These are phyloP conservation scores for Fusarium tjaetaba DNA, from an alignment of 2,329 filamentous ascomycete genomes.

Conservation along the genomic window DNA sequence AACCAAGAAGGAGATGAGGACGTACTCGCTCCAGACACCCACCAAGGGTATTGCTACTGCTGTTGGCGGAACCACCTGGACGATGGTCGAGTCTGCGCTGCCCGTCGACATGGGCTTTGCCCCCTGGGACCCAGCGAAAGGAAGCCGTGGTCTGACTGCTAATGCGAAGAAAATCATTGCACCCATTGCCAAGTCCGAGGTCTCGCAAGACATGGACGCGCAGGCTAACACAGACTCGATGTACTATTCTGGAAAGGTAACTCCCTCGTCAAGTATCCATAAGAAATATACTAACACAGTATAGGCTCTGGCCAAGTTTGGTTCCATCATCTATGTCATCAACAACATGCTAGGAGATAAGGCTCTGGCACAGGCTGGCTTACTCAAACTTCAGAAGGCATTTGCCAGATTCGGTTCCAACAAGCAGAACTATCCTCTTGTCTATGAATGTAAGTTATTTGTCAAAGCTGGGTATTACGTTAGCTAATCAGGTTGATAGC, in stretches of 20 bases:
- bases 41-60: conserved; percentile 85
- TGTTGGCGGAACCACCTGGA: conserved; percentile 78
- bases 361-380: conserved; percentile 64
- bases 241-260: conserved; percentile 89
- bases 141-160: conserved; percentile 59
- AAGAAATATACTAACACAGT: background rate
- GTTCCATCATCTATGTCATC: conserved; percentile 71
- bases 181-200: conserved; percentile 73
- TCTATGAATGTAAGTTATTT: conserved; percentile 66
- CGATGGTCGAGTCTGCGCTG: conserved; percentile 77
- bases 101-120: conserved; percentile 79
- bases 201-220: conserved; percentile 77
- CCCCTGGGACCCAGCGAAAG: conserved; percentile 74
- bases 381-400: conserved; percentile 70
- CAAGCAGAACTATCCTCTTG: conserved; percentile 72
- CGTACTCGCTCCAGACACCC: conserved; percentile 76
- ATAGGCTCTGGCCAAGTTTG: conserved; percentile 79
- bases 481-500: conserved; percentile 49
- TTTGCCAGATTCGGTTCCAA: conserved; percentile 75
- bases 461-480: background rate
- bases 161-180: conserved; percentile 69
- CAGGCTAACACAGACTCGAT: conserved; percentile 84
- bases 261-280: background rate
- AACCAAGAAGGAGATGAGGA: conserved; percentile 61
- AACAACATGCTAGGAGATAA: conserved; percentile 70